Evolutionary conservation across 306 rosid genomes (phyloP), one percentile per base, ranked within the genome.

Genomic region (Cicer yamashitae): DNA sequence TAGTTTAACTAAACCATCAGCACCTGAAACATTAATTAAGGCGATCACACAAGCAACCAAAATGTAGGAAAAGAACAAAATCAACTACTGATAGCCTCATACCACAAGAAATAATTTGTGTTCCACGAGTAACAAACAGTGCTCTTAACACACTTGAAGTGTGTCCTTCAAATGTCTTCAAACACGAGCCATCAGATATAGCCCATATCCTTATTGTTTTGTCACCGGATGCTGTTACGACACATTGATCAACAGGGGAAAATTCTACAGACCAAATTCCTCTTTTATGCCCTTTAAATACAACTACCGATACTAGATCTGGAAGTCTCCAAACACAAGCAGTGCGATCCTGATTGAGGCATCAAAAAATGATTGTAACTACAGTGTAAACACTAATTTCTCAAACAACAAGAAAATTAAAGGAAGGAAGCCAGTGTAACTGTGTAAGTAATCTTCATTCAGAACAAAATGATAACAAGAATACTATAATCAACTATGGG

Each of bases 321-420:
- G 96, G 97, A 80, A 94, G 98, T 81, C 89, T 89, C 98, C 98
- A 94, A 22, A 94, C 86, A 85, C 91, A 84, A 78, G 98, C 98
- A 70, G 96, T 94, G 40, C 94, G 96, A 84, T 94, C 98, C 98
- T 94, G 84, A 70, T 30, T 45, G 60, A 18, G 37, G 52, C 75
- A 67, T 73, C 60, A 39, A 37, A 66, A 48, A 47, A 45, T 50
- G 38, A 48, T 57, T 17, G 58, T 18, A 48, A 84, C 40, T 45
- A 40, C 18, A 25, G 22, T 45, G 52, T 47, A 47, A 63, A 45
- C 61, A 50, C 57, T 7, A 47, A 38, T 12, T 44, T 11, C 12
- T 47, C 12, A 12, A 48, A 41, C 38, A 8, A 5, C 8, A 12
- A 47, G 41, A 57, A 17, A 10, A 34, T 34, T 37, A 6, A 73